Evolutionary conservation across 495 filamentous ascomycete species (phyloP), one percentile per base, ranked within the genome.

Genomic region (Mycothermus thermophilus): DNA sequence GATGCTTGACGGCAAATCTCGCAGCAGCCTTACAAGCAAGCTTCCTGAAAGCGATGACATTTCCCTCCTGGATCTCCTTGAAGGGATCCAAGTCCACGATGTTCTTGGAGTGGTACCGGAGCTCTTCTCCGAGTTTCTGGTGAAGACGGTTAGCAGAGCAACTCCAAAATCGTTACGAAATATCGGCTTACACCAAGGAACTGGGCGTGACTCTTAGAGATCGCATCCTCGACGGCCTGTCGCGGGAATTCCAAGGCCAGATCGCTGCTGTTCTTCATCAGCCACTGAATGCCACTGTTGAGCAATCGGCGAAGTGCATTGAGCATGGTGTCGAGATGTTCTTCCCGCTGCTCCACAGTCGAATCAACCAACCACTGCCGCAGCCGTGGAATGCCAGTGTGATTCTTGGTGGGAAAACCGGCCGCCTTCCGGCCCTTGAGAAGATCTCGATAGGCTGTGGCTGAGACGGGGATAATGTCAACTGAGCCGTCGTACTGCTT

Each of bases 371-470:
- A 15, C 46, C 46, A 52, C 11, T 33, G 21, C 1, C 38, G 27
- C 9, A 52, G 43, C 8, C 27, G 20, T 13, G 46, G 46, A 17
- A 50, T 43, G 2, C 49, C 49, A 4, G 42, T 43, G 5, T 50
- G 42, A 12, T 7, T 5, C 12, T 24, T 19, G 6, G 35, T 33
- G 1, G 49, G 46, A 7, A 50, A 52, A 0, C 49, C 49, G 18
- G 11, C 1, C 1, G 15, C 26, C 4, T 26, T 25, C 2, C 27
- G 12, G 8, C 13, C 8, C 27, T 32, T 35, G 6, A 42, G 22
- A 13, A 22, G 32, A 5, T 44, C 34, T 11, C 44, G 35, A 27
- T 39, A 51, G 1, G 47, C 47, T 1, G 7, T 28, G n/a, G 37
- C 29, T 8, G 11, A 40, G 16, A 45, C 37, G 1, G 42, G 37